phyloP scores from a whole-genome alignment of 352 stramenopile genomes.

The Globisporangium yorkense region DNA sequence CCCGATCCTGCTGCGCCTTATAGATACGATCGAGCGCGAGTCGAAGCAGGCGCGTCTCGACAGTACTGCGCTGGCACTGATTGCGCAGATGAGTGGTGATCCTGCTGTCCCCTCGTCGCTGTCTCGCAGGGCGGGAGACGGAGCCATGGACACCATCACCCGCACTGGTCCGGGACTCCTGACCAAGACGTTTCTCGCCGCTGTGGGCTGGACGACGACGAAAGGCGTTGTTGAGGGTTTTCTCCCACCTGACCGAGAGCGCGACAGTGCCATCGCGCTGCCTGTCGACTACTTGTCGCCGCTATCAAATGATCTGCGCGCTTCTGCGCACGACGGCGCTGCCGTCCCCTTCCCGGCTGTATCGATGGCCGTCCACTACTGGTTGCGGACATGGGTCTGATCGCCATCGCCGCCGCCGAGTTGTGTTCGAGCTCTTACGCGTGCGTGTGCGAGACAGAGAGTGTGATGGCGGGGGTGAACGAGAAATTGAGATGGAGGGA shows the following conservation, averaged over 20 bases:
- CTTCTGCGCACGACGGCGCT: not conserved
- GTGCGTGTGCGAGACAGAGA: no score
- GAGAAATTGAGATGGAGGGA: no score
- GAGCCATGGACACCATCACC: constrained; percentile 38
- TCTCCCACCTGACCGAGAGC: constrained; percentile 12
- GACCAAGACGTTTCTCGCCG: constrained; percentile 44
- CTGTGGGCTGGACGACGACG: constrained; percentile 23
- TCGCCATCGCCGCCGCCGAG: not conserved
- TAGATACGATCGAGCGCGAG: constrained; percentile 21
- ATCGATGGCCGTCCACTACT: constrained; percentile 42
- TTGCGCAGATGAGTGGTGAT: constrained; percentile 22
- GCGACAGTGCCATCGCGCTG: constrained; percentile 21
- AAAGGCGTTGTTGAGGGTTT: constrained; percentile 15
- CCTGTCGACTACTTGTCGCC: constrained; percentile 34
- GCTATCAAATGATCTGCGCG: constrained; percentile 23
- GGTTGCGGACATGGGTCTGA: constrained; percentile 29
- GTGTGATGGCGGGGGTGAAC: no score
- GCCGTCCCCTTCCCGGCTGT: constrained; percentile 2
- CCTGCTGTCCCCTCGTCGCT: not conserved
- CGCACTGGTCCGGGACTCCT: constrained; percentile 45
- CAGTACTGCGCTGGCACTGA: constrained; percentile 11
- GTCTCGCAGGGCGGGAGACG: not conserved
- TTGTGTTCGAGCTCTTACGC: not conserved
- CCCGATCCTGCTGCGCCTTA: constrained; percentile 25
- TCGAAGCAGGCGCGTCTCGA: constrained; percentile 15